Evolutionary conservation across 345 rosid genomes (phyloP), one percentile per base, ranked within the genome.

Genomic region (Xanthoceras sorbifolium): DNA sequence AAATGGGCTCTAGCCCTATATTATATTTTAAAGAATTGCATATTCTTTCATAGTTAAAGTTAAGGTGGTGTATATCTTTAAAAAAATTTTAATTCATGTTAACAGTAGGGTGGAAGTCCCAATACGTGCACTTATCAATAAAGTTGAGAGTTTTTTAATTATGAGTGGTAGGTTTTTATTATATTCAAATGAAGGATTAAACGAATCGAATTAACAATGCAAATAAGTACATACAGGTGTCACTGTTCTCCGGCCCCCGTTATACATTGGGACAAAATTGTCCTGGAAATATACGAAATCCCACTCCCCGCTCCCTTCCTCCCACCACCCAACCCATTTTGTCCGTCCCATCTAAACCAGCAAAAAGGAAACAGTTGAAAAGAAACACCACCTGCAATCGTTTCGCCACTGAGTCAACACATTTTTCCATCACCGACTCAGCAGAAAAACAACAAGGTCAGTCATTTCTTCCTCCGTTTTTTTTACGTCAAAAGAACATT

Each of bases 251-350:
- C 64, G 0, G 9, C 48, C 44, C 14, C n/a, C 6, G 2, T 31
- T 18, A 72, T 32, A 17, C 11, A 29, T 59, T 60, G 34, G 31
- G 55, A 60, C 75, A 72, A 32, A 18, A 62, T 20, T 29, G 3
- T 31, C 44, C 0, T 9, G 2, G 2, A 31, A 63, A 73, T n/a
- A 29, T 28, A 64, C 77, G 48, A 65, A 64, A 64, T 64, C 52
- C 77, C 77, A 74, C 69, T 50, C 29, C 31, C n/a, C n/a, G n/a
- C n/a, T n/a, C n/a, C 60, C 34, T 26, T 10, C 48, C 17, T 23
- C 23, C 28, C 59, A 18, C 59, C 20, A 17, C 22, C 20, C 50
- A 31, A 40, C 29, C 26, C 64, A 20, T 34, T 20, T 55, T 59
- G 46, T 32, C 48, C 28, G 2, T 11, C 59, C 18, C 67, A 36